phyloP scores from a whole-genome alignment of 2,329 filamentous ascomycete genomes.

The Pestalotiopsis sp. region DNA sequence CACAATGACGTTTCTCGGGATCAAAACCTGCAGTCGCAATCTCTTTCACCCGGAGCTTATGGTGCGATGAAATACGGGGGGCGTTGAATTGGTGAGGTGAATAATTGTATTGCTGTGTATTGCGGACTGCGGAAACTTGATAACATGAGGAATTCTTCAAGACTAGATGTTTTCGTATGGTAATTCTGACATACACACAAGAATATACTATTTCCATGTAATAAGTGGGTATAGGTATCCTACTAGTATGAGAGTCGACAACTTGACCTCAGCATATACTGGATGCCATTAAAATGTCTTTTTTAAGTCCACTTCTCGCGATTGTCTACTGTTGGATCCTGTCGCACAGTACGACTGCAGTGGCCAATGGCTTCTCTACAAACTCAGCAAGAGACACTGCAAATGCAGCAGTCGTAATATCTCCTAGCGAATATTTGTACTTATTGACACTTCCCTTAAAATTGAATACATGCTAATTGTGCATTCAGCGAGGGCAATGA shows the following conservation, averaged over 20 bases:
- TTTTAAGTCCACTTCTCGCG: background rate
- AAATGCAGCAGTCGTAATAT: slow-evolving; percentile 26
- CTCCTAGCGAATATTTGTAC: slow-evolving; percentile 41
- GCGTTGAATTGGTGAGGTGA: background rate
- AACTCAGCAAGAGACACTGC: background rate
- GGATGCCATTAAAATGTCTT: background rate
- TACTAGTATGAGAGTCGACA: background rate
- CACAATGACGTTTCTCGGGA: slow-evolving; percentile 28
- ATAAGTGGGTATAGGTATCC: background rate
- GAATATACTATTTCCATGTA: background rate
- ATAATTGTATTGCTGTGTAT: background rate
- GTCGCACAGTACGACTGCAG: background rate
- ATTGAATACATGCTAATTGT: slow-evolving; percentile 18
- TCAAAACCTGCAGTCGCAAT: slow-evolving; percentile 11
- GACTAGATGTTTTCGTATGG: background rate
- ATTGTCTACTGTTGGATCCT: background rate
- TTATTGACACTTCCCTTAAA: slow-evolving; percentile 10
- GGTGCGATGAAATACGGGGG: background rate
- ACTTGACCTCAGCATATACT: background rate
- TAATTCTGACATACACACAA: background rate
- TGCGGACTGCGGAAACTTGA: background rate
- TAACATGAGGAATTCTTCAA: background rate
- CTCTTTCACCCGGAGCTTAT: slow-evolving; percentile 17
- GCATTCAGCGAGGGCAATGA: slow-evolving; percentile 39
- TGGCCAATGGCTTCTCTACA: background rate